Evolutionary conservation across 2,329 filamentous ascomycete species (phyloP), one percentile per base, ranked within the genome.

Genomic region (Coniella lustricola): DNA sequence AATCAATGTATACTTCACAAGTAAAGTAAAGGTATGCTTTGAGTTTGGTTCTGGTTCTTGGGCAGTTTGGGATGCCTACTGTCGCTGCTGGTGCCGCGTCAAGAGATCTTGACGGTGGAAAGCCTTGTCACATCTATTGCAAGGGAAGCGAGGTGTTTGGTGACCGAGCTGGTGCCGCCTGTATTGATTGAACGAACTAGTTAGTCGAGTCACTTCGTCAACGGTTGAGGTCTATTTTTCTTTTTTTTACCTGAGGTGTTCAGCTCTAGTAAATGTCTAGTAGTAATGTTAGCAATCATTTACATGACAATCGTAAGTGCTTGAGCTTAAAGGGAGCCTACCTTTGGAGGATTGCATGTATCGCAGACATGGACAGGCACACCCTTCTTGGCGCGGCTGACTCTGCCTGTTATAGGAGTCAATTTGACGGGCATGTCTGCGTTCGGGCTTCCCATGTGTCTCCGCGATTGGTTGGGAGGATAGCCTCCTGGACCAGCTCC

Each of bases 131-230:
- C 80, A 84, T 34, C 75, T 72, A 14, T 62, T 66, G 53, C 80
- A 84, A 33, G 64, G 64, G 55, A 73, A 72, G 37, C 69, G 68
- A 21, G 80, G 76, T 44, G 70, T 73, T 48, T 74, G 68, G 60
- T 83, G 79, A 56, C 77, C 80, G 34, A 81, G 63, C 60, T 82
- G 75, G 60, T 83, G 79, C 46, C 79, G 76, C 57, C 79, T 81
- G 49, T 13, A 48, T 37, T 50, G 12, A n/a, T n/a, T n/a, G n/a
- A n/a, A n/a, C n/a, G n/a, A n/a, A n/a, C n/a, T n/a, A n/a, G n/a
- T n/a, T n/a, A n/a, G n/a, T n/a, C n/a, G n/a, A n/a, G n/a, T n/a
- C n/a, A n/a, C n/a, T n/a, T n/a, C n/a, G n/a, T n/a, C n/a, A n/a
- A n/a, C n/a, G n/a, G n/a, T n/a, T n/a, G n/a, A n/a, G n/a, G n/a